Base-by-base conservation (phyloP, 768 basidiomycete genomes). In the Phanerochaete sordida region DNA sequence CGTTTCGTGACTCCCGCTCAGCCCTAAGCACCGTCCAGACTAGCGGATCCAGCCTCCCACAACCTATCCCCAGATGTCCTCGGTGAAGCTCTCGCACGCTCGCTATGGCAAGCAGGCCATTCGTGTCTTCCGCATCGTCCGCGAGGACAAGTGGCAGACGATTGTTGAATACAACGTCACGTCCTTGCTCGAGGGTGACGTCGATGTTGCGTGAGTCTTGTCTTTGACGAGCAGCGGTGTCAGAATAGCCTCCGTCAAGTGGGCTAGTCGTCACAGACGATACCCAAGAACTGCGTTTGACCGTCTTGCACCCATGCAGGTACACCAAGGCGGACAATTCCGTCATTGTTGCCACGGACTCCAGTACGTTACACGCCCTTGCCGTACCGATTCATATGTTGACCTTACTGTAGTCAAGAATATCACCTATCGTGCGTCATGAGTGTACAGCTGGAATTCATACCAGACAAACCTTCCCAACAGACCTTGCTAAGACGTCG, bases 51-150 rank as follows among this genome's bases (percentile, higher is more conserved):
- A n/a, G n/a, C n/a, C n/a, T n/a, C n/a, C n/a, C n/a, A 28, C 48
- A 28, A 15, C 27, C 48, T 49, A 49, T 16, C 27, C 26, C 33
- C 2, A 45, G 30, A 57, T 57, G 60, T 48, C 60, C 23, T 23
- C 54, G 2, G 48, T 52, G 8, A 28, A 69, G 47, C 81, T 84
- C 57, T 70, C 75, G 2, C 66, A 72, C 21, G 87, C 91, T 1
- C 83, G 85, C 26, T 93, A 95, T 67, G 95, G 95, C 12, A 98
- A 98, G 76, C 88, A 93, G 73, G 86, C 88, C 64, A 84, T 98
- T 16, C 83, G 93, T 24, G 89, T 98, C 45, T 83, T 93, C 64
- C 85, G 95, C 30, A 81, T 96, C 57, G 92, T 95, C 23, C 81
- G 93, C 11, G 81, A 85, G 51, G 83, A 77, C 3, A 74, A 77